A percentile compares a stretch with the other conserved stretches of the same genome.
Evolutionary conservation across 306 rosid genomes (phyloP).

Genomic region (Herpetospermum pedunculosum): DNA sequence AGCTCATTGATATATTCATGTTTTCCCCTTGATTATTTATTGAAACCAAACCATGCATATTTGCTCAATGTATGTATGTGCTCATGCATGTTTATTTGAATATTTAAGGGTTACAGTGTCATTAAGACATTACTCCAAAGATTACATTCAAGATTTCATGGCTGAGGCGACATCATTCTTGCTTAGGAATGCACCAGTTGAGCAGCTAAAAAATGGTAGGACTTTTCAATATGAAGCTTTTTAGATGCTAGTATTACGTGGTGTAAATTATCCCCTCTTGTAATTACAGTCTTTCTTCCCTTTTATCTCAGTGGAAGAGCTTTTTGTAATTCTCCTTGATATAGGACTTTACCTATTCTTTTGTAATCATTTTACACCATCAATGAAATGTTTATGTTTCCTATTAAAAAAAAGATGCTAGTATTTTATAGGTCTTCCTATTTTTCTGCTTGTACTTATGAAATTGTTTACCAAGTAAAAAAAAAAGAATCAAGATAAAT

Average conservation of each 20-base stretch:
- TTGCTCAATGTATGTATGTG: background rate
- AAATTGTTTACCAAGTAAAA: background rate
- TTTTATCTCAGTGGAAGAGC: no score
- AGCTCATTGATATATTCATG: background rate
- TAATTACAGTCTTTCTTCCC: no score
- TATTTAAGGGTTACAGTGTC: constrained; percentile 49
- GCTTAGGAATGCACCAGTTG: constrained; percentile 64
- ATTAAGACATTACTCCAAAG: constrained; percentile 71
- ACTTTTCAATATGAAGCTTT: constrained; percentile 3
- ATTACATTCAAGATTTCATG: constrained; percentile 67
- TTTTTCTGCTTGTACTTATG: background rate
- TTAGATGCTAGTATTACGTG: background rate
- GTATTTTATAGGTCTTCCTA: background rate
- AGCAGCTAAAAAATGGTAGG: constrained; percentile 67
- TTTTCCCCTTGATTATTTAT: background rate
- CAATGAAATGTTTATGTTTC: no score
- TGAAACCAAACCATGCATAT: background rate
- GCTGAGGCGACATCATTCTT: constrained; percentile 72
- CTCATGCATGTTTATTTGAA: constrained; percentile 1
- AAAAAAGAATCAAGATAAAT: background rate
- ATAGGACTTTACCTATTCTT: no score
- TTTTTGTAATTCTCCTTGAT: no score
- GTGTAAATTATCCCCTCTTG: no score
- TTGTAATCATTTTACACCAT: no score
- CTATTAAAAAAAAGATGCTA: background rate